Evolutionary conservation across 768 basidiomycete species (phyloP), one percentile per base, ranked within the genome.

Genomic region (Tricholoma bakamatsutake): DNA sequence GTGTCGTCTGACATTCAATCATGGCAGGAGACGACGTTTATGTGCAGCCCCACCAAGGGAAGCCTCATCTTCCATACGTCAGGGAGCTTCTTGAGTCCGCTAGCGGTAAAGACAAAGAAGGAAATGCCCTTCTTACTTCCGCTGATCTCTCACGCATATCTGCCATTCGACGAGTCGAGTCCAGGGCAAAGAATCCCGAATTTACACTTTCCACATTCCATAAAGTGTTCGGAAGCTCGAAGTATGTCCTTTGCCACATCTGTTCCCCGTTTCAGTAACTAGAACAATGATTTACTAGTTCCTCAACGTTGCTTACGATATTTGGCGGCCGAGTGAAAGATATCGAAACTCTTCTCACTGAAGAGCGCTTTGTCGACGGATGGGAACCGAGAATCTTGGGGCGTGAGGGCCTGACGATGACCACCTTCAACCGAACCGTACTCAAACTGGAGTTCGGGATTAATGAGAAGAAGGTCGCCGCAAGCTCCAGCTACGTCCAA

Each of bases 331-430:
- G 76, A 17, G 63, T 85, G 4, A 67, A 73, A 6, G 85, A 85
- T 55, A 61, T 90, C 35, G 69, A 77, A 40, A 59, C 76, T 0
- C 62, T 88, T 49, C 67, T 92, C n/a, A 65, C 73, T 8, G 85
- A 92, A 45, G 89, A 92, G 59, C 79, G 87, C 13, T 64, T 92
- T 31, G 83, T 85, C 0, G 76, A 85, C 0, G 82, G 82, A 18
- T 91, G 87, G 86, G 87, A 90, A 64, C 76, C 88, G 0, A 71
- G 78, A 12, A 67, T 82, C 30, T 73, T 77, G n/a, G 69, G 75
- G 34, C 79, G 70, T 0, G 70, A 76, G 53, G 88, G 89, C 0
- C 67, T 90, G 33, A 88, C 88, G 0, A 68, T 90, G 6, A 46
- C 70, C 11, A 64, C 66, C 8, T 81, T 88, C 71, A 87, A 90